Percentiles rank a stretch among this genome's conserved stretches.
Evolutionary conservation across 2,329 filamentous ascomycete species (phyloP).

Genomic region (Didymella keratinophila): DNA sequence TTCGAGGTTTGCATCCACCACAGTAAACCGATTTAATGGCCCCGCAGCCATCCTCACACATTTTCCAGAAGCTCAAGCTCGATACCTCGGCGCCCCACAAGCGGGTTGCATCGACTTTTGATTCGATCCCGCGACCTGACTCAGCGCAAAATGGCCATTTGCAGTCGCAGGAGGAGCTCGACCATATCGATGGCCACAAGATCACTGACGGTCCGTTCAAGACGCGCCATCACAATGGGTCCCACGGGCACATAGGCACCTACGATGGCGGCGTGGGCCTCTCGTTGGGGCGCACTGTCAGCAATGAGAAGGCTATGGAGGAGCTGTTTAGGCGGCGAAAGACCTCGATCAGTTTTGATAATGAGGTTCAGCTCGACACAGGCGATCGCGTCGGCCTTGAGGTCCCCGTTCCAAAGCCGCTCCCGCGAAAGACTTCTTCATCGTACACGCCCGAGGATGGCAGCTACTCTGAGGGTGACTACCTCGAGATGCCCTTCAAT

Average conservation of each 20-base stretch:
- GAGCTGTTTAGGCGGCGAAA: constrained; percentile 44
- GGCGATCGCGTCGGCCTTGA: constrained; percentile 50
- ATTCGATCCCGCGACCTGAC: constrained; percentile 45
- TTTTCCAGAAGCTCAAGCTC: constrained; percentile 54
- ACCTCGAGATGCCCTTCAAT: constrained; percentile 41
- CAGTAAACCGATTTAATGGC: constrained; percentile 50
- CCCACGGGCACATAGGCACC: constrained; percentile 26
- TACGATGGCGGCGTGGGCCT: constrained; percentile 33
- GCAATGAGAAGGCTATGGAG: constrained; percentile 39
- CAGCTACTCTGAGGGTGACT: constrained; percentile 46
- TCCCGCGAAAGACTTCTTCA: constrained; percentile 24
- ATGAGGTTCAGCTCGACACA: constrained; percentile 51
- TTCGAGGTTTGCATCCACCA: constrained; percentile 47
- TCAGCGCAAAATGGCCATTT: constrained; percentile 34
- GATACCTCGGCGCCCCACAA: constrained; percentile 48
- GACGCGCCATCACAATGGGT: constrained; percentile 26
- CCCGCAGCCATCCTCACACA: constrained; percentile 50
- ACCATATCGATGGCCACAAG: constrained; percentile 29
- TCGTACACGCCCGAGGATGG: constrained; percentile 37
- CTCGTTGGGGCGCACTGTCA: constrained; percentile 31
- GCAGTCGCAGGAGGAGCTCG: constrained; percentile 34
- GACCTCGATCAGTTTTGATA: constrained; percentile 53
- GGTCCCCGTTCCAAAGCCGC: constrained; percentile 47
- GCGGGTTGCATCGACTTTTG: constrained; percentile 48
- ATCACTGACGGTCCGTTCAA: constrained; percentile 30